Percentiles rank a stretch among this genome's conserved stretches.
These are phyloP conservation scores for Glarea lozoyensis DNA, from an alignment of 495 filamentous ascomycete genomes.

Conservation along the genomic window DNA sequence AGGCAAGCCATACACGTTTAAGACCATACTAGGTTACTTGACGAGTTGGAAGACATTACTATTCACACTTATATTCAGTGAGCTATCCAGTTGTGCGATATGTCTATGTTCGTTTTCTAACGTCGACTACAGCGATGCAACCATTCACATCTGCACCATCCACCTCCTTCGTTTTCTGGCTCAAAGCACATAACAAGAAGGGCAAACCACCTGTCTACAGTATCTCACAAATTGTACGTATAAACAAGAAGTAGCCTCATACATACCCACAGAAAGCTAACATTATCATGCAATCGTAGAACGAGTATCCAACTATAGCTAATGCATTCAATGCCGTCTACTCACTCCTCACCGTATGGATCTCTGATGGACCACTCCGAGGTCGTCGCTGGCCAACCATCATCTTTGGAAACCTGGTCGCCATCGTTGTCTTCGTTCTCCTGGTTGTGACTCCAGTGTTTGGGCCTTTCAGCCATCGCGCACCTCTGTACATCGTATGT, in stretches of 20 bases:
- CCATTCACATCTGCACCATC: slow-evolving; percentile 7
- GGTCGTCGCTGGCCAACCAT: slow-evolving; percentile 17
- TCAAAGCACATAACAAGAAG: slow-evolving; percentile 13
- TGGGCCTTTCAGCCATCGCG: slow-evolving; percentile 15
- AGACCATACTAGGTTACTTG: slow-evolving; percentile 6
- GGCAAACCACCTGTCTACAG: slow-evolving; percentile 8
- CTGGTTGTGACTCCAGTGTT: slow-evolving; percentile 15
- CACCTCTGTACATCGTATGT: slow-evolving; percentile 13
- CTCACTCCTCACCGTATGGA: slow-evolving; percentile 14
- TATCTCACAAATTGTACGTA: slow-evolving; percentile 12
- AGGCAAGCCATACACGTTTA: slow-evolving; percentile 12
- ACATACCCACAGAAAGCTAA: no score
- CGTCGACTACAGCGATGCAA: slow-evolving; percentile 8
- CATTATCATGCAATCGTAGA: slow-evolving; percentile 5
- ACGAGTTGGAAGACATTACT: slow-evolving; percentile 14
- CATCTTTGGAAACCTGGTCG: slow-evolving; percentile 20
- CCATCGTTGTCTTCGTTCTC: slow-evolving; percentile 17
- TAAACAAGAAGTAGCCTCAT: no score
- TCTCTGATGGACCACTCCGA: slow-evolving; percentile 13
- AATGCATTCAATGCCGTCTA: slow-evolving; percentile 13
- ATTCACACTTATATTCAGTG: slow-evolving; percentile 15
- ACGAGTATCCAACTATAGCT: slow-evolving; percentile 12
- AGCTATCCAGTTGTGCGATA: no score
- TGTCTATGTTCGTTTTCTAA: no score
- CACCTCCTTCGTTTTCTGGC: slow-evolving; percentile 15